phyloP scores from a whole-genome alignment of 2,329 filamentous ascomycete species.

The Talaromyces atroroseus region DNA sequence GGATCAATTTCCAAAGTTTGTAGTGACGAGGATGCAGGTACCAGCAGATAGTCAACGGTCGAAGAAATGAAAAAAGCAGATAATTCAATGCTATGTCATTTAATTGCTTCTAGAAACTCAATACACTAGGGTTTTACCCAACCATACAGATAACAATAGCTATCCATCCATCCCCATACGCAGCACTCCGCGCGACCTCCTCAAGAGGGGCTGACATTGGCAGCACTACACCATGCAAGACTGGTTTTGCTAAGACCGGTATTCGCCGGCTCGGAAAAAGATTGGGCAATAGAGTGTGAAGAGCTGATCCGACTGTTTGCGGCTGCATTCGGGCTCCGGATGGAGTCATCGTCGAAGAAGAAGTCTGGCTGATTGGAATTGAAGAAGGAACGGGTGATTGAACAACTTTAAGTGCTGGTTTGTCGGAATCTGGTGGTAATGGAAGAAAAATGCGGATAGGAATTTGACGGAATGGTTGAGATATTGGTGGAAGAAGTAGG shows the following conservation, averaged over 20 bases:
- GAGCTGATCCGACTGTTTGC: conserved; percentile 69
- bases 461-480: conserved; percentile 71
- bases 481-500: conserved; percentile 64
- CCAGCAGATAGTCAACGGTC: too few species aligned
- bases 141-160: conserved; percentile 75
- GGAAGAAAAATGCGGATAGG: conserved; percentile 84
- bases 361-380: conserved; percentile 23
- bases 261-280: conserved; percentile 84
- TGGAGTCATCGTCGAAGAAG: conserved; percentile 13
- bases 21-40: too few species aligned
- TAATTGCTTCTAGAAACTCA: too few species aligned
- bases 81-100: too few species aligned
- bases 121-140: too few species aligned
- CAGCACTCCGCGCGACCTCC: conserved; percentile 73
- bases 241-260: conserved; percentile 73
- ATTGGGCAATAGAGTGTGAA: conserved; percentile 68
- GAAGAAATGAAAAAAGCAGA: too few species aligned
- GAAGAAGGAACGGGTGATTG: conserved; percentile 65
- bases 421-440: conserved; percentile 51
- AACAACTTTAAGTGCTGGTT: conserved; percentile 57
- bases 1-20: too few species aligned
- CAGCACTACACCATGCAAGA: conserved; percentile 78
- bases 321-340: conserved; percentile 37
- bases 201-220: conserved; percentile 75
- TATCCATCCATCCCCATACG: conserved; percentile 90